Conservation (phyloP, 768 basidiomycete genomes). For the Agaricus bisporus region DNA sequence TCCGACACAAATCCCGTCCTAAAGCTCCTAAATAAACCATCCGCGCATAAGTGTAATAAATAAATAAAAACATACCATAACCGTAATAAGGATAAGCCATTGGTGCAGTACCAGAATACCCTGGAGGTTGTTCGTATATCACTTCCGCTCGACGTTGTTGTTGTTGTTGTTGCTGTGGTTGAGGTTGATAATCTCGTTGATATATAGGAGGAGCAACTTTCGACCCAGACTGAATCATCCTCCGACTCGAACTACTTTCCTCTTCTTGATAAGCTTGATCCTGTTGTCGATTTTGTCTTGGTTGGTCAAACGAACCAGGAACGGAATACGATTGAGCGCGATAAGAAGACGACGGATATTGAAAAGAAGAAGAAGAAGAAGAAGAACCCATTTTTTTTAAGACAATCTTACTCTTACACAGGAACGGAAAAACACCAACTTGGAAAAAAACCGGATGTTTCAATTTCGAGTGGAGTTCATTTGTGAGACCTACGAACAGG, state of each 20-base stretch:
- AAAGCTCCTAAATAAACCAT: not conserved
- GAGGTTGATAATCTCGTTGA: not conserved
- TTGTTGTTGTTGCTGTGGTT: not conserved
- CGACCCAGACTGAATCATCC: too few species aligned
- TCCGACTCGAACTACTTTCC: too few species aligned
- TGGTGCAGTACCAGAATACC: not conserved
- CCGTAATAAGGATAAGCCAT: not conserved
- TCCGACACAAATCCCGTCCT: slow-evolving; percentile 3
- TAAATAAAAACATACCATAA: not conserved
- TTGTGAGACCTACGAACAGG: not conserved
- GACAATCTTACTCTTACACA: too few species aligned
- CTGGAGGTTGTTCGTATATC: not conserved
- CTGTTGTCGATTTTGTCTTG: too few species aligned
- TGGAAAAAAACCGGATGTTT: too few species aligned
- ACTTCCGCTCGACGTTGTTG: too few species aligned
- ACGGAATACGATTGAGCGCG: not conserved
- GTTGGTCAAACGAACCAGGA: not conserved
- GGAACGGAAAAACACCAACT: not conserved
- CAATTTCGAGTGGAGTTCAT: not conserved
- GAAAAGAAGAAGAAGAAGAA: too few species aligned
- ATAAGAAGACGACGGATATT: too few species aligned
- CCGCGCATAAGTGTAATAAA: not conserved
- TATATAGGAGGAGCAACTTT: not conserved
- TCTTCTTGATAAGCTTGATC: too few species aligned
- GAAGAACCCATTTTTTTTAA: too few species aligned